A percentile compares a stretch with the other conserved stretches of the same genome.
These are phyloP conservation scores for Gossypium rotundifolium DNA, from an alignment of 345 rosid genomes.

Conservation along the genomic window DNA sequence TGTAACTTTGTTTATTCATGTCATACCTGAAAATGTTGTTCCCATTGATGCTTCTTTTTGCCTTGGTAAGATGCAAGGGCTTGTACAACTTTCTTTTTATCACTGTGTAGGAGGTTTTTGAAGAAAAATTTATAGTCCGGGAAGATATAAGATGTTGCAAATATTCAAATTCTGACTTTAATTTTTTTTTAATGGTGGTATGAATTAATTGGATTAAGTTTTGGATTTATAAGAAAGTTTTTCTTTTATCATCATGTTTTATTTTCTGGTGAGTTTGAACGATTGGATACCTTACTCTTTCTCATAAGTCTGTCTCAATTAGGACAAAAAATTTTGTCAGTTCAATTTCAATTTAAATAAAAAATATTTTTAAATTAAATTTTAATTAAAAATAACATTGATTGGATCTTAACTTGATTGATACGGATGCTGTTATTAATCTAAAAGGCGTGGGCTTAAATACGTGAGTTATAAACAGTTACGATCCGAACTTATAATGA, in stretches of 20 bases:
- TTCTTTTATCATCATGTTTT: too few species aligned
- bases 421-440: too few species aligned
- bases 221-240: too few species aligned
- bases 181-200: background rate
- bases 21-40: background rate
- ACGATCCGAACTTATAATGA: too few species aligned
- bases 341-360: too few species aligned
- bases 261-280: too few species aligned
- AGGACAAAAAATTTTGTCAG: too few species aligned
- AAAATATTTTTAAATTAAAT: too few species aligned
- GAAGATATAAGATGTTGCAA: background rate
- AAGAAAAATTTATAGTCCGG: background rate
- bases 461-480: accelerated
- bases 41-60: background rate
- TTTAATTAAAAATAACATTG: too few species aligned
- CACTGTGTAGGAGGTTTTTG: background rate
- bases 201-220: background rate
- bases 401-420: too few species aligned
- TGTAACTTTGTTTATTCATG: background rate
- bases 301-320: too few species aligned
- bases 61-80: background rate
- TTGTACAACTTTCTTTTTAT: background rate
- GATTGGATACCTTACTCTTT: too few species aligned
- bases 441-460: accelerated
- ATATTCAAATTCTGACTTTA: background rate